Evolutionary conservation across 2,329 filamentous ascomycete genomes (phyloP).

Genomic region (Byssothecium circinans): DNA sequence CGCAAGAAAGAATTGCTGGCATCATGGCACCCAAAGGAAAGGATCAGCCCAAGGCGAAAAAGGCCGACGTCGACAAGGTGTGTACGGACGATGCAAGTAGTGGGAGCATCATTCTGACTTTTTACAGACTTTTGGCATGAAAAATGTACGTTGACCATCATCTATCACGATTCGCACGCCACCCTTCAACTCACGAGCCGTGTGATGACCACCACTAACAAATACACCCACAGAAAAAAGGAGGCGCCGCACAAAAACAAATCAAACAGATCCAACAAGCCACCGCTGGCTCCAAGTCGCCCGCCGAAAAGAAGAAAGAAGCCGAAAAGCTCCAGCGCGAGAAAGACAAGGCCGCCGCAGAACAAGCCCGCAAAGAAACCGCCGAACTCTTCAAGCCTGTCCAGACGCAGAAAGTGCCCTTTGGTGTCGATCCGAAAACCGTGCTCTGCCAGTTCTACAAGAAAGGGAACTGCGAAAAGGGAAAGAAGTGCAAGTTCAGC

Average conservation of each 20-base stretch:
- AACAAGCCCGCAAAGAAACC: conserved; percentile 78
- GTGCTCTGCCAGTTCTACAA: conserved; percentile 96
- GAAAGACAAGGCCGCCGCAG: conserved; percentile 88
- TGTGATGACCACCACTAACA: conserved; percentile 7
- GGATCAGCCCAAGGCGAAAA: conserved; percentile 54
- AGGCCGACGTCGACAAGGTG: conserved; percentile 80
- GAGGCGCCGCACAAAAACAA: conserved; percentile 82
- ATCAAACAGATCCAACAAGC: conserved; percentile 63
- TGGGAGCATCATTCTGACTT: conserved; percentile 15
- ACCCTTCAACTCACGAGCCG: background rate
- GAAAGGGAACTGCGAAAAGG: conserved; percentile 96
- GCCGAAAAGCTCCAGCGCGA: conserved; percentile 67
- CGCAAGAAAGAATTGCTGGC: conserved; percentile 17
- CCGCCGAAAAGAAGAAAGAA: conserved; percentile 82
- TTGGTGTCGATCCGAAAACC: conserved; percentile 97
- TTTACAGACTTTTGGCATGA: conserved; percentile 89
- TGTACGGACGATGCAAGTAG: too few relatives aligned
- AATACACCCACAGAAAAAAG: conserved; percentile 71
- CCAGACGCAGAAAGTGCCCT: conserved; percentile 96
- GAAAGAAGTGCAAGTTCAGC: conserved; percentile 90
- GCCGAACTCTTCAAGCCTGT: conserved; percentile 86
- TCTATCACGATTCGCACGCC: conserved; percentile 3
- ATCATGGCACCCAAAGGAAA: conserved; percentile 72
- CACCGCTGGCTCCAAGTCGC: conserved; percentile 71
- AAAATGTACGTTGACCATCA: conserved; percentile 65